Base-by-base conservation (phyloP, 768 basidiomycete genomes). In the Boletus reticulatus region DNA sequence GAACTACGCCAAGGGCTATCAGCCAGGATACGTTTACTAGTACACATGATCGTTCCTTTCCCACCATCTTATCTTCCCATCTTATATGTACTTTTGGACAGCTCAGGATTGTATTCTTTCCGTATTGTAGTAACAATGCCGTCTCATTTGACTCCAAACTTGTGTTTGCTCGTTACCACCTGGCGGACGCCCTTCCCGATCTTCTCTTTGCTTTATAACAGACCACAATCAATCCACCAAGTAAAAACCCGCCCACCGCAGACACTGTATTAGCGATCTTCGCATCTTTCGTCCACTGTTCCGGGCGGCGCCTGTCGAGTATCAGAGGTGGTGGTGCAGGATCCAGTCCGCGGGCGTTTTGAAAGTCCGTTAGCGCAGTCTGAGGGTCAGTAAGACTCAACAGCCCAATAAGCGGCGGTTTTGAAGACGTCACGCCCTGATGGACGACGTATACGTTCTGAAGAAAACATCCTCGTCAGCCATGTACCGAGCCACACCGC, bases 401-500 rank as follows among this genome's bases (percentile, higher is more conserved):
- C 14, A 85, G 69, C 24, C 81, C 84, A 43, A 84, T 71, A 39
- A 63, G 50, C 4, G 81, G 79, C 20, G 75, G 72, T 31, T 71
- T 66, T 3, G 65, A 67, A 10, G 73, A 62, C 29, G 74, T 80
- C 41, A 67, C 66, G 31, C 68, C 74, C 47, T 80, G 76, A 59
- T 84, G 80, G 36, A 75, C 73, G 41, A 74, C 76, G 52, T 84
- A 84, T 27, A 80, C 78, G 62, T 84, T 85, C 83, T 81, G 53
- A 36, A 53, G 53, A 52, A 48, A 41, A 45, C 4, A 45, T 34
- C 14, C 41, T 67, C 2, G 4, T 58, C 44, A 55, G 24, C 59
- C 14, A n/a, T 9, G 57, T 3, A 3, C 12, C 12, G 13, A 45
- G 17, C n/a, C 17, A 32, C 19, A 27, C n/a, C 17, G 13, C 22